These are phyloP conservation scores for Phaeosphaeria sp. DNA, from an alignment of 2,329 filamentous ascomycete genomes.

Conservation along the genomic window DNA sequence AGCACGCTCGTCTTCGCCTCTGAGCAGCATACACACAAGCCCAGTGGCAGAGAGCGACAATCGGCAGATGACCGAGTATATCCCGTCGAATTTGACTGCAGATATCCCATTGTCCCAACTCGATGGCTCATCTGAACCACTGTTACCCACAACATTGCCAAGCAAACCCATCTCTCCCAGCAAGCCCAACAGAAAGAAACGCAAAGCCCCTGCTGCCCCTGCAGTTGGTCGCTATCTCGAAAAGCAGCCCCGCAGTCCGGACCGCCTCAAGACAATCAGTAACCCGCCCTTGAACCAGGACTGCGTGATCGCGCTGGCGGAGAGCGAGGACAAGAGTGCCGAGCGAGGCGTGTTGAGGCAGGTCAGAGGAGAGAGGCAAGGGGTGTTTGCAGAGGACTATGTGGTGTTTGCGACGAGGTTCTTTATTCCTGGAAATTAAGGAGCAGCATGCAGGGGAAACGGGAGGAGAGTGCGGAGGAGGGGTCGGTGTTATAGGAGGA, in stretches of 20 bases:
- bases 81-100: background rate
- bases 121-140: slow-evolving; percentile 13
- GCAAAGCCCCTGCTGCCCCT: slow-evolving; percentile 7
- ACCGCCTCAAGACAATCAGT: slow-evolving; percentile 28
- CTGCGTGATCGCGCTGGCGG: slow-evolving; percentile 46
- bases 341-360: slow-evolving; percentile 44
- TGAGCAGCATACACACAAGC: slow-evolving; percentile 21
- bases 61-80: background rate
- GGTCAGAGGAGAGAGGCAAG: slow-evolving; percentile 46
- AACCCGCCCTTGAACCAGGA: slow-evolving; percentile 40
- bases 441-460: background rate
- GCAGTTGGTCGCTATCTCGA: background rate
- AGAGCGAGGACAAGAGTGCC: slow-evolving; percentile 17
- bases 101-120: slow-evolving; percentile 5
- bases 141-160: background rate
- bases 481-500: background rate
- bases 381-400: slow-evolving; percentile 49
- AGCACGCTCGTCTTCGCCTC: slow-evolving; percentile 13
- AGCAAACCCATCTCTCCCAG: background rate
- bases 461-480: background rate
- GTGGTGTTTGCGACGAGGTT: slow-evolving; percentile 53
- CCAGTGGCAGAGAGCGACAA: no score
- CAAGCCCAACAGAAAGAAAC: slow-evolving; percentile 15
- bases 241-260: slow-evolving; percentile 13
- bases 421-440: slow-evolving; percentile 34